Evolutionary conservation across 1,139 yeast genomes (phyloP), one percentile per base, ranked within the genome.

Genomic region (Blastobotrys apis): DNA sequence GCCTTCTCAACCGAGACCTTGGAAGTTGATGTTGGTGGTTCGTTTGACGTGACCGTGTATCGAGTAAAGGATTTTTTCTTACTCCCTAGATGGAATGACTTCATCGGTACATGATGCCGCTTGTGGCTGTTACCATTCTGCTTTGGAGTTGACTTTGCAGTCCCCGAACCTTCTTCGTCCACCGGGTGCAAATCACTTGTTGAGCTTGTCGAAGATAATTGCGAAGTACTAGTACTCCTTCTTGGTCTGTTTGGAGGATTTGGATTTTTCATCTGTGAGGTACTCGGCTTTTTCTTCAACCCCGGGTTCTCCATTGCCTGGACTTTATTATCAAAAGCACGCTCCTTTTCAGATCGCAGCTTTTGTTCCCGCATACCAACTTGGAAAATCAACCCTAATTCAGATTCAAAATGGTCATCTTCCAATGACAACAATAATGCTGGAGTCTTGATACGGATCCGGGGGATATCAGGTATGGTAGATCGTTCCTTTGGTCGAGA

Each of bases 321-420:
- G 12, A 64, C 57, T 39, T 66, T 67, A 32, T 62, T 59, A 31
- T 83, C 81, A 57, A 84, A 82, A 4, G 78, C 65, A 4, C 66
- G 64, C 34, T 71, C 62, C 54, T 82, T 78, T 38, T 81, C 88
- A 36, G 77, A 48, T 43, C 97, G 68, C 47, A 74, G 71, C 47
- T 75, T 69, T 58, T 85, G 95, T 57, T 87, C 97, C 3, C 76
- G 65, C 41, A 74, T 53, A 1, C 96, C 96, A 27, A 86, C 73
- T 57, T 84, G 92, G 62, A 77, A 85, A 21, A 85, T 81, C 75
- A 84, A 74, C 34, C 77, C 78, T 47, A 90, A 65, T 54, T 87
- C 83, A 1, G 83, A 66, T 63, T 90, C 98, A 61, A 92, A 87
- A 4, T 94, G 87, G 64, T 90, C 96, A 64, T 88, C 96, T 48